Evolutionary conservation across 768 basidiomycete genomes (phyloP).

Genomic region (Dacryopinax spathularia): DNA sequence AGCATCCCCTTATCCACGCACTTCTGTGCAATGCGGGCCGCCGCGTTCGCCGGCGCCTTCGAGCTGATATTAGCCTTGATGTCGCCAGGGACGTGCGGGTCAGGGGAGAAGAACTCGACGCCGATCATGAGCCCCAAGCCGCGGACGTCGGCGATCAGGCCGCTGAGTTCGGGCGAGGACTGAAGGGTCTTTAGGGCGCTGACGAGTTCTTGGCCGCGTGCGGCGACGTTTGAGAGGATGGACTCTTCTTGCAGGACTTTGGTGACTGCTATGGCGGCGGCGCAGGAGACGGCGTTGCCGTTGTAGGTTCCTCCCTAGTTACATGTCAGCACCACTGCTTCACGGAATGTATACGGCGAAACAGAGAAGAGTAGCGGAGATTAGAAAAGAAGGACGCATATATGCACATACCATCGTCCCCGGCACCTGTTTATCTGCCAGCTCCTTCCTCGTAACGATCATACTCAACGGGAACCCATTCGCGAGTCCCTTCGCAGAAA

Average conservation of each 20-base stretch:
- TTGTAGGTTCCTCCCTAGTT: conserved; percentile 73
- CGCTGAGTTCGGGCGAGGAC: conserved; percentile 35
- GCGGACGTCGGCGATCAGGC: conserved; percentile 69
- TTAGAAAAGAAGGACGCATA: not conserved
- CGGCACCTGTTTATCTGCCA: conserved; percentile 63
- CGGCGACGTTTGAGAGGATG: conserved; percentile 65
- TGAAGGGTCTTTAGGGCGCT: conserved; percentile 42
- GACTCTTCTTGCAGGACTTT: conserved; percentile 67
- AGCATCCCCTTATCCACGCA: conserved; percentile 80
- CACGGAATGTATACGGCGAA: conserved; percentile 15
- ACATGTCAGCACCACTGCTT: not conserved
- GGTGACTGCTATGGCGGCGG: conserved; percentile 71
- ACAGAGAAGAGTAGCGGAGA: conserved; percentile 18
- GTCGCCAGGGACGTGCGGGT: conserved; percentile 27
- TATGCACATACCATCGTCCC: conserved; percentile 51
- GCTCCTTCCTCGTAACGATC: conserved; percentile 60
- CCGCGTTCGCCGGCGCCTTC: conserved; percentile 39
- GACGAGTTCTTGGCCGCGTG: conserved; percentile 60
- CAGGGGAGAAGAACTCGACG: conserved; percentile 61
- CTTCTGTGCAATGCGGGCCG: conserved; percentile 54
- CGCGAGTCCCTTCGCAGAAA: conserved; percentile 81
- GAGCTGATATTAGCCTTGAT: conserved; percentile 20
- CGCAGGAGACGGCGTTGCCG: conserved; percentile 84
- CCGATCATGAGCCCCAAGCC: conserved; percentile 83
- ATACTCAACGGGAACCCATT: conserved; percentile 91